Evolutionary conservation across 768 basidiomycete species (phyloP), one percentile per base, ranked within the genome.

Genomic region (Boletus rubropictus): DNA sequence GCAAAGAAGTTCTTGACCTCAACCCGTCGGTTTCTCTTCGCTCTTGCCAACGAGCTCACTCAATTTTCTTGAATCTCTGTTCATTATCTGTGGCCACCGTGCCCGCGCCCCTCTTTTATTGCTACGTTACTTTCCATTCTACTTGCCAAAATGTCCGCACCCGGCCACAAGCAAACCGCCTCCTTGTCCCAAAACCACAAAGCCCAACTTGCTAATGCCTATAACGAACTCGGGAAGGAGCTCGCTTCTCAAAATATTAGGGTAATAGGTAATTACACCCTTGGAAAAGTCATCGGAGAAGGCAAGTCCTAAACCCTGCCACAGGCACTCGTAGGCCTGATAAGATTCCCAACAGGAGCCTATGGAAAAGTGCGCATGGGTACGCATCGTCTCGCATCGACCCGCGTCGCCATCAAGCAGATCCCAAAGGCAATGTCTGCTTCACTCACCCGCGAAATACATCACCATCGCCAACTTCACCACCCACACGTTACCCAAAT

Each of bases 211-310:
- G 86, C 86, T 60, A 90, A 81, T 65, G 94, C 94, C 50, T 98
- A 98, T 74, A 93, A 93, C 71, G 93, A 95, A 75, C 80, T 98
- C 6, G 94, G 93, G 56, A 95, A 86, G 73, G 94, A 96, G 68
- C 81, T 98, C 24, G 84, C 86, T n/a, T 90, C 89, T 21, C 79
- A 80, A 53, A 93, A 87, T 72, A 75, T 97, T 47, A 84, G 86
- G 54, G 89, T 96, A 24, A 83, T 97, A 36, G 93, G 94, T 48
- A 94, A 94, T 64, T 96, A 96, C 61, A 95, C 91, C 21, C 75
- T 96, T 8, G 91, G 94, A 42, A 86, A 85, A 68, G 85, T 89
- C 60, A 95, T 96, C 57, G 94, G 94, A 37, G 94, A 96, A 83
- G 94, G 93, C 88, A 59, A 54, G 79, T 55, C 32, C 49, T 44